Percentiles rank a stretch among this genome's conserved stretches.
Conservation (phyloP, 1,284 basidiomycete genomes). For the Cryptococcus floricola region DNA sequence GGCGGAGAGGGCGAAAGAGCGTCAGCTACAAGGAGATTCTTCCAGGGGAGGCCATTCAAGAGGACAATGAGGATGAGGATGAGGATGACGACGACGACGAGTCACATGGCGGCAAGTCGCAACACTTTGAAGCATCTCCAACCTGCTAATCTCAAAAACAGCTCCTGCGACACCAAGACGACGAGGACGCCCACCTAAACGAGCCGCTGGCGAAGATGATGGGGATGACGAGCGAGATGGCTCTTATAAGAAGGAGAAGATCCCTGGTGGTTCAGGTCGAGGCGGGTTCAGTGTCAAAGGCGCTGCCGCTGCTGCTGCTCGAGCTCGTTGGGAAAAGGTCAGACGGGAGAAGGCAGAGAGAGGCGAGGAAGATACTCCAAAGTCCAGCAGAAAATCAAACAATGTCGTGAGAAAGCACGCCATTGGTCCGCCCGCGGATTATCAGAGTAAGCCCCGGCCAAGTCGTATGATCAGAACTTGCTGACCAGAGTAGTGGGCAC, state of each 20-base stretch:
- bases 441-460: neutral
- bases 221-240: slow-evolving; percentile 16
- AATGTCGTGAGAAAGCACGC: neutral
- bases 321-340: slow-evolving; percentile 46
- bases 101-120: neutral
- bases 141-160: neutral
- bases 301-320: slow-evolving; percentile 43
- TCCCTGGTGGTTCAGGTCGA: slow-evolving; percentile 32
- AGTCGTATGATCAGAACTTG: neutral
- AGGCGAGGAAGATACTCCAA: slow-evolving; percentile 37
- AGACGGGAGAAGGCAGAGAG: slow-evolving; percentile 36
- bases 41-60: slow-evolving; percentile 7
- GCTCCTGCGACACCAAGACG: slow-evolving; percentile 9
- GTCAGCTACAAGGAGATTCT: slow-evolving; percentile 20
- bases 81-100: slow-evolving; percentile 15
- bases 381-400: neutral
- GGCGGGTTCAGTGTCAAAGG: slow-evolving; percentile 48
- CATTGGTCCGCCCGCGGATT: neutral
- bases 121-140: neutral
- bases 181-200: slow-evolving; percentile 7
- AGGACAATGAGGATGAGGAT: slow-evolving; percentile 14
- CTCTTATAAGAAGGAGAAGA: slow-evolving; percentile 30
- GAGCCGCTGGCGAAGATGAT: slow-evolving; percentile 6
- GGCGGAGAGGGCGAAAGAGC: slow-evolving; percentile 11
- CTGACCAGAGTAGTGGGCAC: slow-evolving; percentile 19